These are phyloP conservation scores for Mallotus nudiflorus DNA, from an alignment of 345 rosid genomes.

Conservation along the genomic window DNA sequence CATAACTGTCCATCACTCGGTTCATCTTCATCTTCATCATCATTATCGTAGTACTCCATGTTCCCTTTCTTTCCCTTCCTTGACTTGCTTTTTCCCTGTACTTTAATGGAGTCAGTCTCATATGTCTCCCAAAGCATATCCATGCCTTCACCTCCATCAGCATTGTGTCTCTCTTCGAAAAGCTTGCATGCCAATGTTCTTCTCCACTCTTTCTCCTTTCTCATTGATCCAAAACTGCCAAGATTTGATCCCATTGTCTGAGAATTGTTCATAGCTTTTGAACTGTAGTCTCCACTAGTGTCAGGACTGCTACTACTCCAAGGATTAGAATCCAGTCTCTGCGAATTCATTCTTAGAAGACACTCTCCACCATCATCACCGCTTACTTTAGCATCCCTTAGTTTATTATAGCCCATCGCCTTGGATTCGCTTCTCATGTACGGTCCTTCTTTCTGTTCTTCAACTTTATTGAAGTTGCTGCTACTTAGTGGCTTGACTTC, in stretches of 20 bases:
- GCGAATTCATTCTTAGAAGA: slow-evolving; percentile 28
- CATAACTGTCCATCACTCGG: slow-evolving; percentile 55
- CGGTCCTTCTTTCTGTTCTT: slow-evolving; percentile 24
- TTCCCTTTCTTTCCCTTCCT: slow-evolving; percentile 37
- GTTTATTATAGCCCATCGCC: slow-evolving; percentile 19
- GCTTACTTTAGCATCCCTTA: slow-evolving; percentile 20
- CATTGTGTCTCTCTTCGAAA: slow-evolving; percentile 80
- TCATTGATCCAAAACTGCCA: slow-evolving; percentile 76
- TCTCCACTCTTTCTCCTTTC: slow-evolving; percentile 89
- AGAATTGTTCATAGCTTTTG: slow-evolving; percentile 8
- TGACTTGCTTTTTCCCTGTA: slow-evolving; percentile 29
- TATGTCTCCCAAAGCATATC: slow-evolving; percentile 91
- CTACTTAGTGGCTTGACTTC: slow-evolving; percentile 48
- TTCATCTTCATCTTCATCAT: slow-evolving; percentile 56
- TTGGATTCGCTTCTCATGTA: slow-evolving; percentile 54
- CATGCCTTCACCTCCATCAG: slow-evolving; percentile 66
- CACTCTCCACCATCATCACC: slow-evolving; percentile 16
- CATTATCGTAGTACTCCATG: slow-evolving; percentile 19
- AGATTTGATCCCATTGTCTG: slow-evolving; percentile 28
- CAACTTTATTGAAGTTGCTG: slow-evolving; percentile 50
- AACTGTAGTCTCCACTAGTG: slow-evolving; percentile 4
- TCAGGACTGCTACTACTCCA: slow-evolving; percentile 18
- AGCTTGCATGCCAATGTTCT: slow-evolving; percentile 95
- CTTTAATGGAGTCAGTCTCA: slow-evolving; percentile 52
- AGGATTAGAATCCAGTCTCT: slow-evolving; percentile 22